Percentiles rank a stretch among this genome's conserved stretches.
phyloP scores from a whole-genome alignment of 257 asterid species.

The Salvia miltiorrhiza region DNA sequence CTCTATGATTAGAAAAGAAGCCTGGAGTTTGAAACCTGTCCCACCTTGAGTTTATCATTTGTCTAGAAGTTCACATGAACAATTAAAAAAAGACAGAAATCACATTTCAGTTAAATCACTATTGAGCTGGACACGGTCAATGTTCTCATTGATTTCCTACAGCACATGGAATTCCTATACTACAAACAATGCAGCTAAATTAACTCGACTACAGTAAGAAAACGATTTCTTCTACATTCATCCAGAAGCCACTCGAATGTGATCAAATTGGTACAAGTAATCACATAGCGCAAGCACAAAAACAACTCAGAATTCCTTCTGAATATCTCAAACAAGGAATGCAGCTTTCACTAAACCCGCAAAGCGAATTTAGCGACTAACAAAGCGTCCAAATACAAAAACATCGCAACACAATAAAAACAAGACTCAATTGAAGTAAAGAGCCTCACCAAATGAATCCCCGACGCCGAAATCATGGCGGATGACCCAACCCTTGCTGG shows the following conservation, averaged over 20 bases:
- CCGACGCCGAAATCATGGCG: slow-evolving; percentile 94
- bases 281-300: not conserved
- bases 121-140: not conserved
- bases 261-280: not conserved
- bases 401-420: not conserved
- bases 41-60: not conserved
- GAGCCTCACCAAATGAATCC: slow-evolving; percentile 61
- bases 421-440: not conserved
- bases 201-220: not conserved
- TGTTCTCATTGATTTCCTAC: slow-evolving; percentile 14
- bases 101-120: not conserved
- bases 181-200: not conserved
- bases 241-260: not conserved
- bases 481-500: slow-evolving; percentile 92
- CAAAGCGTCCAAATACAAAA: not conserved
- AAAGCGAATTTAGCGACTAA: not conserved
- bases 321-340: not conserved
- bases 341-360: not conserved
- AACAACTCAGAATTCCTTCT: not conserved
- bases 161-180: not conserved
- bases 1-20: not conserved
- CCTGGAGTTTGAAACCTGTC: not conserved
- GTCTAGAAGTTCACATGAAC: not conserved
- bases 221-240: not conserved
- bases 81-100: not conserved